Conservation (phyloP, 2,329 filamentous ascomycete genomes). For the Harringtonia aguacate region DNA sequence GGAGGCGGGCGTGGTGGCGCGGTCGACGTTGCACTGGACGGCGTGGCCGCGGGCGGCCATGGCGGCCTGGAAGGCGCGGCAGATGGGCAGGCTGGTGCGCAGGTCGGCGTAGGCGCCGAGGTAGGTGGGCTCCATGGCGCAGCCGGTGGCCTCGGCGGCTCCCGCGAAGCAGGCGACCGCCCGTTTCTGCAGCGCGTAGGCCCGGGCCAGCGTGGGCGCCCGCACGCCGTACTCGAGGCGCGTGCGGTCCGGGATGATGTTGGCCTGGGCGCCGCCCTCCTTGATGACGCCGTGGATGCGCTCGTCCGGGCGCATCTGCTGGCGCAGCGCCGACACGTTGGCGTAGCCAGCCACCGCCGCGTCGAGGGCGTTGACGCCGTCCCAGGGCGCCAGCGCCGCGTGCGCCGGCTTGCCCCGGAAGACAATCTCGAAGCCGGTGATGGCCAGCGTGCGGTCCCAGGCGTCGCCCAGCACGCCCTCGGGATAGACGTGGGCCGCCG, state of each 20-base stretch:
- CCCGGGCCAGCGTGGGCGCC: conserved; percentile 24
- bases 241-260: conserved; percentile 26
- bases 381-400: conserved; percentile 33
- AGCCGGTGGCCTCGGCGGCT: conserved; percentile 24
- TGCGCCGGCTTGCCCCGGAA: conserved; percentile 31
- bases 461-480: background rate
- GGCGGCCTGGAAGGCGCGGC: conserved; percentile 23
- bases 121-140: conserved; percentile 15
- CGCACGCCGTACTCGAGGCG: conserved; percentile 33
- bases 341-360: conserved; percentile 26
- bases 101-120: conserved; percentile 22
- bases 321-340: conserved; percentile 28
- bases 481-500: background rate
- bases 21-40: conserved; percentile 24
- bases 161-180: conserved; percentile 20
- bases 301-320: conserved; percentile 36
- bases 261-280: conserved; percentile 22
- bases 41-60: conserved; percentile 1
- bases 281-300: conserved; percentile 39
- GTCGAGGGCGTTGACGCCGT: conserved; percentile 36
- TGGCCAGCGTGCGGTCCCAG: conserved; percentile 8
- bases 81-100: conserved; percentile 27
- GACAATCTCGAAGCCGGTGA: conserved; percentile 10
- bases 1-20: conserved; percentile 26
- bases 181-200: conserved; percentile 20